phyloP scores from a whole-genome alignment of 257 asterid species.

The Lantana camara region DNA sequence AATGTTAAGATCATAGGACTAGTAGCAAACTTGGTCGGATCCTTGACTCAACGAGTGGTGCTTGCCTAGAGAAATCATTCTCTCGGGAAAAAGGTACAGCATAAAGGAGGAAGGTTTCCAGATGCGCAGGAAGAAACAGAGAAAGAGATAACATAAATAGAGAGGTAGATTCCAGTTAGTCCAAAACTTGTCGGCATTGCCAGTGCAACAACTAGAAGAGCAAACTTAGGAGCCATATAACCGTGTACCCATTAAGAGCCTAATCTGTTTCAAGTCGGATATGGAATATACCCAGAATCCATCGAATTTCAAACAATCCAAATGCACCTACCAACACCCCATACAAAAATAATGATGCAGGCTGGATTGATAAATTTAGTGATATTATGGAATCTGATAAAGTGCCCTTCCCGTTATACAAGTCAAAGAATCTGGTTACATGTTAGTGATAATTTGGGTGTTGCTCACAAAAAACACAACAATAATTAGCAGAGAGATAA shows the following conservation, averaged over 20 bases:
- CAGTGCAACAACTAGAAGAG: constrained; percentile 11
- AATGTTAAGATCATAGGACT: constrained; percentile 9
- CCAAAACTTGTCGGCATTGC: constrained; percentile 1
- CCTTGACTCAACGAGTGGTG: too few relatives aligned
- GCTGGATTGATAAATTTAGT: neutral
- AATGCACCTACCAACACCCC: constrained; percentile 1
- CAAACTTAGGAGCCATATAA: constrained; percentile 10
- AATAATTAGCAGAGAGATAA: neutral
- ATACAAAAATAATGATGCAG: constrained; percentile 1
- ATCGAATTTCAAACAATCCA: constrained; percentile 9
- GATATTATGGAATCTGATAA: constrained; percentile 5
- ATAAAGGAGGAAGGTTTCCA: neutral
- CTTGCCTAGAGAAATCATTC: neutral
- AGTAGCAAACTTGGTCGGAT: constrained; percentile 6
- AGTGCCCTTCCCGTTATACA: neutral
- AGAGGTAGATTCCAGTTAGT: constrained; percentile 2
- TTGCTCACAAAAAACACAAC: neutral
- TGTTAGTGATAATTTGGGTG: constrained; percentile 9
- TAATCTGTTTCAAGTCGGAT: constrained; percentile 4
- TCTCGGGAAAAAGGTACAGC: neutral
- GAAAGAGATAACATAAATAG: neutral
- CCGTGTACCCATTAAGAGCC: constrained; percentile 10
- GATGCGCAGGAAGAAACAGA: constrained; percentile 1
- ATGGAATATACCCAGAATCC: constrained; percentile 3
- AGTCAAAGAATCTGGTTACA: neutral